Evolutionary conservation across 2,329 filamentous ascomycete genomes (phyloP), one percentile per base, ranked within the genome.

Genomic region (Onygenales sp.): DNA sequence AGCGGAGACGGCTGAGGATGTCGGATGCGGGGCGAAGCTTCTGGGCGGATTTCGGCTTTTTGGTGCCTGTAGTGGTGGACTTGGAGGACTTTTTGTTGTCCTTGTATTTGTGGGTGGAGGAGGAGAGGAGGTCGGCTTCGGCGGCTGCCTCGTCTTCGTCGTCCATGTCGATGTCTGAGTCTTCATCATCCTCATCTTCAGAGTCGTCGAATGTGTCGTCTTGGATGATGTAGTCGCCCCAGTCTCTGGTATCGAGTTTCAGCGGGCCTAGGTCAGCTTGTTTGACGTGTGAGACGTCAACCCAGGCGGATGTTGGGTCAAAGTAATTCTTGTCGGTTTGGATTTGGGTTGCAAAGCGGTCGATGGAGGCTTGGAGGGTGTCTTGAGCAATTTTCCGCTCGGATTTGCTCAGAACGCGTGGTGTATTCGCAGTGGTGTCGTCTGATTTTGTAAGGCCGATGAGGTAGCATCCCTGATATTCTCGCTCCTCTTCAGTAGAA

Each of bases 381-480:
- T 69, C 71, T 2, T 76, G 68, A 2, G 73, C 69, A 3, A 67
- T 56, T 50, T 71, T 71, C 9, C 72, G 65, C 14, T 78, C 73
- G 4, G 78, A 63, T 14, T 60, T 58, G 10, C 49, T 54, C 11
- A 43, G 54, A 11, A 36, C 55, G 4, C 36, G 36, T n/a, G 43
- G 13, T 32, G 54, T n/a, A 11, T 31, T 21, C 7, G 49, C 43
- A 2, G 32, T 27, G 5, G 45, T 56, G 1, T 55, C 17, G 1
- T 55, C 35, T 8, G 45, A 52, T 44, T 60, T 65, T 3, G 66
- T 63, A 10, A 86, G 69, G 0, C 83, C 83, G 17, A 86, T 73
- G 2, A 86, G 72, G 61, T 85, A 86, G 57, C 74, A 81, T 2
- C 80, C 80, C 39, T 81, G 74, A 57, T 81, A 83, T 55, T 84